phyloP scores from a whole-genome alignment of 2,329 filamentous ascomycete genomes.

The Aspergillus neotritici region DNA sequence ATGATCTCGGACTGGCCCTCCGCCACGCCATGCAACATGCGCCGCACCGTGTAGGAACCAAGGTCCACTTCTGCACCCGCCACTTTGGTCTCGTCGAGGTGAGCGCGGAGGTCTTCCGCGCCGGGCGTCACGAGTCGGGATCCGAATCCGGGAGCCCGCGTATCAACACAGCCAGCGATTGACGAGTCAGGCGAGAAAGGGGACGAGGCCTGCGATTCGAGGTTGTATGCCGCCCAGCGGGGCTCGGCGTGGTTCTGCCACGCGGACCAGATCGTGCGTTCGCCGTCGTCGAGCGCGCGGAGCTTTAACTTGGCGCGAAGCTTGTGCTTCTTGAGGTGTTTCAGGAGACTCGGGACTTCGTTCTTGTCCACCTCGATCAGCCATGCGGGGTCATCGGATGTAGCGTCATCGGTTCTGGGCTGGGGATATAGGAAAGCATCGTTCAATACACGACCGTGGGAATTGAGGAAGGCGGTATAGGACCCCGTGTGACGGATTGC shows the following conservation, averaged over 20 bases:
- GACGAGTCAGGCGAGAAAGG: conserved; percentile 23
- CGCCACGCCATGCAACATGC: conserved; percentile 73
- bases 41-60: conserved; percentile 64
- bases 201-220: conserved; percentile 29
- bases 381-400: conserved; percentile 46
- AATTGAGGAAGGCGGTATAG: conserved; percentile 82
- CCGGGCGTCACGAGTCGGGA: conserved; percentile 36
- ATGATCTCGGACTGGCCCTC: conserved; percentile 80
- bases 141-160: conserved; percentile 37
- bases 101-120: conserved; percentile 27
- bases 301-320: conserved; percentile 73
- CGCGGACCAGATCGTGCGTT: conserved; percentile 64
- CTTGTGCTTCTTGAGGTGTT: conserved; percentile 79
- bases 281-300: conserved; percentile 58
- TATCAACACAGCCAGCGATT: conserved; percentile 34
- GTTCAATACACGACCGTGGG: conserved; percentile 74
- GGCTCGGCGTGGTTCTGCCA: conserved; percentile 57
- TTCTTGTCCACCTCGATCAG: conserved; percentile 75
- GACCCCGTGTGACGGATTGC: conserved; percentile 47
- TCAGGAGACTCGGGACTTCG: conserved; percentile 57
- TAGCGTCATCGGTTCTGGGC: conserved; percentile 31
- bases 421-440: conserved; percentile 83
- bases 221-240: conserved; percentile 36
- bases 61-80: conserved; percentile 48
- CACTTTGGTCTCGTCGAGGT: conserved; percentile 32